Conservation (phyloP, 2,329 filamentous ascomycete species). For the Fusarium scirpi region DNA sequence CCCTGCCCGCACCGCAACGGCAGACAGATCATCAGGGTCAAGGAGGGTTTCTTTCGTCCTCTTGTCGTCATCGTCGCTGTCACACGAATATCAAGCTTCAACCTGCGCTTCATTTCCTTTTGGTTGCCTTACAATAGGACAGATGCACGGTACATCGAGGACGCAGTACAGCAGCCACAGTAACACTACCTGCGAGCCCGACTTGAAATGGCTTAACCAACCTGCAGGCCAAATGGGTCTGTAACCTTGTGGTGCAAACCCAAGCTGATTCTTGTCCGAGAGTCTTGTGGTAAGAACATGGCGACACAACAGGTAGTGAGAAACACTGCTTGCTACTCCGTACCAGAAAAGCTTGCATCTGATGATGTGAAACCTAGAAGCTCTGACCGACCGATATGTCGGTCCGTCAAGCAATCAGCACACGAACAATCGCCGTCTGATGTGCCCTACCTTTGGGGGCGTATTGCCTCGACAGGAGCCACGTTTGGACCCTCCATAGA, state of each 20-base stretch:
- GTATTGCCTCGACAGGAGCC: slow-evolving; percentile 43
- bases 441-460: slow-evolving; percentile 25
- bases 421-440: slow-evolving; percentile 5
- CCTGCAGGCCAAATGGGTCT: slow-evolving; percentile 22
- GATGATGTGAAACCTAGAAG: slow-evolving; percentile 26
- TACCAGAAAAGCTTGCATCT: background rate
- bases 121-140: background rate
- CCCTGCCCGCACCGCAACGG: background rate
- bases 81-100: slow-evolving; percentile 9
- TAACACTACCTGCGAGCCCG: slow-evolving; percentile 17
- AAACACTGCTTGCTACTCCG: slow-evolving; percentile 11
- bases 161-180: slow-evolving; percentile 26
- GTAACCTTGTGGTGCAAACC: slow-evolving; percentile 11
- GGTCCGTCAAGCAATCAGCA: slow-evolving; percentile 19
- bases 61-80: slow-evolving; percentile 3
- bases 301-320: slow-evolving; percentile 13
- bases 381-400: slow-evolving; percentile 26
- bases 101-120: slow-evolving; percentile 16
- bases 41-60: background rate
- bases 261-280: slow-evolving; percentile 18
- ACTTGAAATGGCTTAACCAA: slow-evolving; percentile 15
- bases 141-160: background rate
- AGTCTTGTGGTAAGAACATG: slow-evolving; percentile 3
- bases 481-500: slow-evolving; percentile 42
- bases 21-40: slow-evolving; percentile 17